phyloP scores from a whole-genome alignment of 345 rosid species.

The Salix arbutifolia region DNA sequence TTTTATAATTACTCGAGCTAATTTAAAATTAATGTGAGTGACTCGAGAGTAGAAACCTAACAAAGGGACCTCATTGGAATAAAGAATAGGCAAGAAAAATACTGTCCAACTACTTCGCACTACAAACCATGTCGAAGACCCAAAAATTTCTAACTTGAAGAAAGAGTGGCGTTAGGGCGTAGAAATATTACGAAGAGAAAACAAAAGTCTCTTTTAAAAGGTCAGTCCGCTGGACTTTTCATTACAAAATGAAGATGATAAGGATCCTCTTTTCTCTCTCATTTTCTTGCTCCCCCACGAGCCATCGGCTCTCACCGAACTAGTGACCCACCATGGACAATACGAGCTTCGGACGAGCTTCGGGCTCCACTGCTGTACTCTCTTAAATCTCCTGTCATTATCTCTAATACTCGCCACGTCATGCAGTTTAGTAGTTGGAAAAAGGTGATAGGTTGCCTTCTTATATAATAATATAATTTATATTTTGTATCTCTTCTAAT shows the following conservation, averaged over 20 bases:
- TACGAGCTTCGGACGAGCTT: neutral
- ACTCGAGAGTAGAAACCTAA: neutral
- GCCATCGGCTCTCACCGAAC: slow-evolving; percentile 20
- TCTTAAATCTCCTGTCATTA: slow-evolving; percentile 5
- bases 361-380: neutral
- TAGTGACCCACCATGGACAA: slow-evolving; percentile 22
- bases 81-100: neutral
- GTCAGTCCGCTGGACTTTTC: neutral
- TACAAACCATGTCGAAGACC: slow-evolving; percentile 14
- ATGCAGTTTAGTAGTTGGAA: neutral
- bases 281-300: slow-evolving; percentile 20
- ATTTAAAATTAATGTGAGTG: neutral
- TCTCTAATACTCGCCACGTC: slow-evolving; percentile 6
- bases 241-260: neutral
- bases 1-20: neutral
- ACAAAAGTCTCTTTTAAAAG: neutral
- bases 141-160: slow-evolving; percentile 7
- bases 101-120: slow-evolving; percentile 19
- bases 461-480: too few relatives aligned
- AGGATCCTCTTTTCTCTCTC: neutral
- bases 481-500: too few relatives aligned
- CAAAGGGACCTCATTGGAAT: neutral
- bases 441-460: neutral
- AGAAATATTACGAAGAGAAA: neutral
- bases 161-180: slow-evolving; percentile 11